Evolutionary conservation across 2,329 filamentous ascomycete species (phyloP).

Genomic region (Paecilomyces formosus): DNA sequence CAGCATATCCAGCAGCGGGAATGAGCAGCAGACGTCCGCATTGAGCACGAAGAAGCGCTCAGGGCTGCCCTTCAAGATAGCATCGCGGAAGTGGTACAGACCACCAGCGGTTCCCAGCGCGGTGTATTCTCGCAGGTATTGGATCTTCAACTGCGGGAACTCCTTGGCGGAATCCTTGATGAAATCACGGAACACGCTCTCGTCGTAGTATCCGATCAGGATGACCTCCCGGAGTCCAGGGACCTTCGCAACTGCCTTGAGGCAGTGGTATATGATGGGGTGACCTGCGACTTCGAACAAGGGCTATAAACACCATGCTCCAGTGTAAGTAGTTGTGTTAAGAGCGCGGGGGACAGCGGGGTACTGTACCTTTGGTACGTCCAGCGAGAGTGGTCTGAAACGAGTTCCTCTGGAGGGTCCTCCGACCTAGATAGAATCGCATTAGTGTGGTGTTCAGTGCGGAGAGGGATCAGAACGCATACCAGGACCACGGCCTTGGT

Average conservation of each 20-base stretch:
- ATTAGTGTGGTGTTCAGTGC: constrained; percentile 2
- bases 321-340: neutral
- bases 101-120: constrained; percentile 92
- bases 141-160: constrained; percentile 82
- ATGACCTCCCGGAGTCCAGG: constrained; percentile 92
- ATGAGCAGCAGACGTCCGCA: constrained; percentile 97
- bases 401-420: constrained; percentile 92
- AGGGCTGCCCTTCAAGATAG: constrained; percentile 89
- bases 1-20: constrained; percentile 93
- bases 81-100: constrained; percentile 98
- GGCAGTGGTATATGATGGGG: constrained; percentile 96
- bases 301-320: constrained; percentile 48
- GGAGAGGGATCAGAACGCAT: constrained; percentile 22
- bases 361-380: constrained; percentile 73
- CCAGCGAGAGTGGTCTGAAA: constrained; percentile 89
- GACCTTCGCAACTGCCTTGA: constrained; percentile 84
- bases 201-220: constrained; percentile 98
- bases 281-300: constrained; percentile 98
- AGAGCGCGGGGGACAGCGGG: neutral
- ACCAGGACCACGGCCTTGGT: constrained; percentile 96
- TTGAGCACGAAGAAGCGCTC: constrained; percentile 97
- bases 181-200: constrained; percentile 93
- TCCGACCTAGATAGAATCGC: constrained; percentile 61
- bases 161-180: constrained; percentile 82
- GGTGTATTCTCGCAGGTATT: constrained; percentile 96